Conservation (phyloP, 108 stramenopile genomes). For the Pseudonitzschia pungens region DNA sequence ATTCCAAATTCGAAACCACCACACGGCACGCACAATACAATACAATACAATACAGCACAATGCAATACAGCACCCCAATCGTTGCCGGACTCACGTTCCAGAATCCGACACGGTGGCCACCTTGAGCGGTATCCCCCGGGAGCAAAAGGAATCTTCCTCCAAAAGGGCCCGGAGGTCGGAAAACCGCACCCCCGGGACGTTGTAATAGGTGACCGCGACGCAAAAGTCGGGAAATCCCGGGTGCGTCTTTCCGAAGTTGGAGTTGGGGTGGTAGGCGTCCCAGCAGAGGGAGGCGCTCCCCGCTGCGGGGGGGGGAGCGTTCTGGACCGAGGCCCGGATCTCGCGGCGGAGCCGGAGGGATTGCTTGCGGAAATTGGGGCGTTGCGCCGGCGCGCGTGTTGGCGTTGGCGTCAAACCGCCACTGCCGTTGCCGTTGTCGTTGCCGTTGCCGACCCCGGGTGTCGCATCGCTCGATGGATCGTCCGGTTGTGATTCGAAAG, state of each 20-base stretch:
- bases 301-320: slow-evolving; percentile 50
- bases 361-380: background rate
- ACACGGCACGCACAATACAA: too few species aligned
- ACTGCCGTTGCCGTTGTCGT: too few species aligned
- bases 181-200: slow-evolving; percentile 33
- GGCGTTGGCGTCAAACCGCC: background rate
- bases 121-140: slow-evolving; percentile 59
- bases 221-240: slow-evolving; percentile 78
- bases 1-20: too few species aligned
- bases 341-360: slow-evolving; percentile 22
- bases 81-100: slow-evolving; percentile 39
- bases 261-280: slow-evolving; percentile 75
- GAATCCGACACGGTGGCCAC: slow-evolving; percentile 72
- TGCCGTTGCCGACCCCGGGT: too few species aligned
- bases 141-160: slow-evolving; percentile 19
- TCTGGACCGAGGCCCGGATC: slow-evolving; percentile 28
- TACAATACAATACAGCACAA: too few species aligned
- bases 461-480: too few species aligned
- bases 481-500: background rate
- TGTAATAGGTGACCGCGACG: slow-evolving; percentile 60
- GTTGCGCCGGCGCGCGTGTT: too few species aligned
- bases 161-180: slow-evolving; percentile 30
- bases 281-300: slow-evolving; percentile 37
- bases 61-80: background rate
- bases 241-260: slow-evolving; percentile 58